Evolutionary conservation across 1,139 yeast genomes (phyloP), one percentile per base, ranked within the genome.

Genomic region (Debaryomyces sp.): DNA sequence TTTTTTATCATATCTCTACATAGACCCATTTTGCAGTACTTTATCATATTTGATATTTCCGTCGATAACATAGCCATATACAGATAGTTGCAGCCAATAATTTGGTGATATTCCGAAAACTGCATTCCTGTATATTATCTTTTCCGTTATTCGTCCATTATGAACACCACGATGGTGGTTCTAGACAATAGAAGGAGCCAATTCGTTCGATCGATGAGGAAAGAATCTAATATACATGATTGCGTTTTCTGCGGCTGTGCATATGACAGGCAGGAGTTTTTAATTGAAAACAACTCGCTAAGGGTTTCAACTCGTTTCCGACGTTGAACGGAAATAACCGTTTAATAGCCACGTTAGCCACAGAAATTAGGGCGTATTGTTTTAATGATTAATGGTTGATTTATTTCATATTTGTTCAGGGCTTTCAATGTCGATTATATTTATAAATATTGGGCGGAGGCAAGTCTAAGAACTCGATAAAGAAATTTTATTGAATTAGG

Each of bases 11-110:
- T 27, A 12, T 27, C 5, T 12, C 8, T 27, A 9, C 30, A 12
- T 27, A 27, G n/a, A 4, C 5, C 29, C 12, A 30, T 5, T 13
- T 6, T 1, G 18, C 1, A 4, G 18, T 13, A 13, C n/a, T 30
- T 13, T 13, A 29, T 10, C 15, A 21, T 15, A 13, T 8, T 15
- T 30, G 9, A 30, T 30, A 13, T 6, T 30, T 17, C 22, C 23
- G n/a, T 5, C 12, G 39, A 6, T 35, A 22, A 10, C 41, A 37
- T 37, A 26, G 30, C 41, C 41, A 37, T 37, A 37, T 37, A 37
- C 22, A 37, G 41, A 37, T 23, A 37, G 41, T 37, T 37, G 41
- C 41, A 37, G 41, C 41, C 41, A 37, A 21, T 22, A 22, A 10
- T 21, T n/a, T 35, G 7, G 23, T 35, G 39, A 22, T 35, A 22